phyloP scores from a whole-genome alignment of 1,139 yeast genomes.

The Pichia terricola region DNA sequence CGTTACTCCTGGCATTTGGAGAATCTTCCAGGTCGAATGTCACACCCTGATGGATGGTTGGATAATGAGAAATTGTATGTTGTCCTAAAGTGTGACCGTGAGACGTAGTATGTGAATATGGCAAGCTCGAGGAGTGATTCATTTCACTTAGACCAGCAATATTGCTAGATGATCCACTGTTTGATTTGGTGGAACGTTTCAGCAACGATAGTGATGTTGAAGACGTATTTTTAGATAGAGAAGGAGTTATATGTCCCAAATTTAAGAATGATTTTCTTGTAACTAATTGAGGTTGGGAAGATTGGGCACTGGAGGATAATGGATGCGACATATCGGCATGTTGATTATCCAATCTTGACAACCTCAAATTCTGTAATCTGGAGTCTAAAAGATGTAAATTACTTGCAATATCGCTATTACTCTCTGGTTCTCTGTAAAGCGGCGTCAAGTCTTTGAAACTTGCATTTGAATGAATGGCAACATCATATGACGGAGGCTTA shows the following conservation, averaged over 20 bases:
- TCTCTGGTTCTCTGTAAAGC: constrained; percentile 47
- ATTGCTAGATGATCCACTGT: neutral
- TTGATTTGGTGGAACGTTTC: neutral
- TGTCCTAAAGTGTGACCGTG: neutral
- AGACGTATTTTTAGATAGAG: neutral
- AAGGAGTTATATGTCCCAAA: too few relatives aligned
- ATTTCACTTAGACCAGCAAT: neutral
- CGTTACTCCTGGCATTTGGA: constrained; percentile 4
- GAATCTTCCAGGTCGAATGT: constrained; percentile 6
- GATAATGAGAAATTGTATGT: neutral
- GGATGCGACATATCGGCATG: neutral
- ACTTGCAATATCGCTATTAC: constrained; percentile 20
- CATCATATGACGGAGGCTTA: constrained; percentile 58
- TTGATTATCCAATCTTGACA: constrained; percentile 7
- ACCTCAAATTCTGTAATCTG: constrained; percentile 18
- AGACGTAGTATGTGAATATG: neutral
- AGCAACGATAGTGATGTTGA: neutral
- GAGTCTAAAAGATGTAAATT: constrained; percentile 24
- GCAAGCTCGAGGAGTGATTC: neutral
- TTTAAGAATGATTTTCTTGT: neutral
- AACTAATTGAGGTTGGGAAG: neutral
- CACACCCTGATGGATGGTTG: neutral
- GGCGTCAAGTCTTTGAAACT: constrained; percentile 49
- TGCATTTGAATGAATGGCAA: constrained; percentile 51
- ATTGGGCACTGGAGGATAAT: neutral